These are phyloP conservation scores for Rhizomucor miehei DNA, from an alignment of 371 early-diverging fungal species.

Conservation along the genomic window DNA sequence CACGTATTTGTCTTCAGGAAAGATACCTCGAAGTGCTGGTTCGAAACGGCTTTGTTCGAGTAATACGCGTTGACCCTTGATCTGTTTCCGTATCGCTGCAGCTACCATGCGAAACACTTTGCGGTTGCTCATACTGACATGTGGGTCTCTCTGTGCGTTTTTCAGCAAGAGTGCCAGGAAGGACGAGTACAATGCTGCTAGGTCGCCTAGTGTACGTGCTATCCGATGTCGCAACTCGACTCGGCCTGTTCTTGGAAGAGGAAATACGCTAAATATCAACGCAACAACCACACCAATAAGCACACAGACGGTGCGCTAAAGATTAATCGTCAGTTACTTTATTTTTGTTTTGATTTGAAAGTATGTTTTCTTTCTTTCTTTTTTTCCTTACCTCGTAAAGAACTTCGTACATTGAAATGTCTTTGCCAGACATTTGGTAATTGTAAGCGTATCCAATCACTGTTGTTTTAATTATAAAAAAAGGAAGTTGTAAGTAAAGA, in stretches of 20 bases:
- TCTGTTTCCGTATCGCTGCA: conserved; percentile 31
- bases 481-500: background rate
- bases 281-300: conserved; percentile 40
- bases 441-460: conserved; percentile 42
- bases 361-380: background rate
- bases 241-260: conserved; percentile 37
- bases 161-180: conserved; percentile 38
- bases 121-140: conserved; percentile 13
- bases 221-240: conserved; percentile 45
- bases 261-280: conserved; percentile 33
- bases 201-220: conserved; percentile 29
- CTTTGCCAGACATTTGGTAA: conserved; percentile 12
- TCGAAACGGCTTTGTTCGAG: conserved; percentile 49
- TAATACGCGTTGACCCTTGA: conserved; percentile 34
- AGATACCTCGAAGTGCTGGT: conserved; percentile 45
- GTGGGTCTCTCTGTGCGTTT: conserved; percentile 14
- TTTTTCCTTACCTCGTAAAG: conserved; percentile 26
- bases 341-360: background rate
- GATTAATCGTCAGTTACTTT: background rate
- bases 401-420: conserved; percentile 24
- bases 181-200: conserved; percentile 37
- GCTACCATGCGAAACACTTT: conserved; percentile 38
- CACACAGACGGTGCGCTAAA: conserved; percentile 29
- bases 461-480: conserved; percentile 6
- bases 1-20: conserved; percentile 38